phyloP scores from a whole-genome alignment of 495 filamentous ascomycete species.

The Parathielavia hyrcaniae region DNA sequence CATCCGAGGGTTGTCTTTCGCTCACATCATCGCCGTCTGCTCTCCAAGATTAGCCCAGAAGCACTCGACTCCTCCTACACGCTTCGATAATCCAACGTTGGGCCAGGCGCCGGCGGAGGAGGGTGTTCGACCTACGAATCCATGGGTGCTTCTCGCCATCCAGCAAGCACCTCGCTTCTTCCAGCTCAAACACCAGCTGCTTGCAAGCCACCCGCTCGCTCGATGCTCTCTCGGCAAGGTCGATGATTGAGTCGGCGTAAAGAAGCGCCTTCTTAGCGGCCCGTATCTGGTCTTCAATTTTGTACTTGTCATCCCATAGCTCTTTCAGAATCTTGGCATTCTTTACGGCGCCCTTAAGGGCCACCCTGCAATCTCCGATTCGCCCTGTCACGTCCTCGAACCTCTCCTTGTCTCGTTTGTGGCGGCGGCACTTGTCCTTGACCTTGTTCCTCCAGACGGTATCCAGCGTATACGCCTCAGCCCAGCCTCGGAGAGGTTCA shows the following conservation, averaged over 20 bases:
- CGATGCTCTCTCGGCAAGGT: constrained; percentile 14
- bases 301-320: neutral
- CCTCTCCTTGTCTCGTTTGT: constrained; percentile 4
- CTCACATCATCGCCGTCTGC: constrained; percentile 4
- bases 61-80: neutral
- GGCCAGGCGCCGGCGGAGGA: too few species aligned
- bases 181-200: constrained; percentile 20
- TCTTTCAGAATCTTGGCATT: constrained; percentile 3
- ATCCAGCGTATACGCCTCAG: constrained; percentile 21
- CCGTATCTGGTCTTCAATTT: constrained; percentile 17
- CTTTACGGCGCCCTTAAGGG: constrained; percentile 13
- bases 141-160: constrained; percentile 16
- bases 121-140: constrained; percentile 18
- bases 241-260: constrained; percentile 18
- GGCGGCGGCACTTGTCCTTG: constrained; percentile 10
- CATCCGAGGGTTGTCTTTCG: neutral
- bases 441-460: constrained; percentile 24
- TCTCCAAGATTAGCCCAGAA: neutral
- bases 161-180: constrained; percentile 17
- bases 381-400: constrained; percentile 5
- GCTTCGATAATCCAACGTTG: neutral
- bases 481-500: constrained; percentile 15
- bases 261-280: constrained; percentile 20
- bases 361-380: neutral
- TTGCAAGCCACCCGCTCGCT: constrained; percentile 15